Conservation (phyloP, 1,284 basidiomycete genomes). For the Pyrrhoderma noxium region DNA sequence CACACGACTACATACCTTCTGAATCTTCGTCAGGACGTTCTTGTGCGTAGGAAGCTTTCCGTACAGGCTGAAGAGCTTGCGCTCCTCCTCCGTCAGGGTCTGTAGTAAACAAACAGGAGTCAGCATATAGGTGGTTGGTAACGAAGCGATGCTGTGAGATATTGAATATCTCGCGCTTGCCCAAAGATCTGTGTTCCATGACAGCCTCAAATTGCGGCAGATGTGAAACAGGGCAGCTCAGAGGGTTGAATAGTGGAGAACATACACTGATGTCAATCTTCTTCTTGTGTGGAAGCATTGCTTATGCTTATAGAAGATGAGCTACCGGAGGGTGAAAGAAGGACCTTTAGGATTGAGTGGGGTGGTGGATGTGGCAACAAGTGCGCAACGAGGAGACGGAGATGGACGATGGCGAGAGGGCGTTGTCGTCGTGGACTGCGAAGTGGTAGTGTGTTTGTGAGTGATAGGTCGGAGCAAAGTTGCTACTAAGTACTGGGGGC, state of each 20-base stretch:
- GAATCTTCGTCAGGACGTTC: slow-evolving; percentile 89
- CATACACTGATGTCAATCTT: slow-evolving; percentile 87
- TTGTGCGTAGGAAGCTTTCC: slow-evolving; percentile 92
- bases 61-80: slow-evolving; percentile 91
- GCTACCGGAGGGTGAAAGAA: slow-evolving; percentile 25
- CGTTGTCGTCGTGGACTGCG: not conserved
- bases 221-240: not conserved
- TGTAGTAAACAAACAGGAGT: slow-evolving; percentile 30
- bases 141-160: not conserved
- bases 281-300: slow-evolving; percentile 80
- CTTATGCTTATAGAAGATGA: slow-evolving; percentile 21
- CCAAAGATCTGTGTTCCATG: too few relatives aligned
- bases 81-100: slow-evolving; percentile 86
- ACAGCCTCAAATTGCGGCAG: not conserved
- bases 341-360: slow-evolving; percentile 18
- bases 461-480: too few relatives aligned
- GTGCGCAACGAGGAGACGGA: not conserved
- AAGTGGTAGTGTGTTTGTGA: too few relatives aligned
- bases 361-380: slow-evolving; percentile 12
- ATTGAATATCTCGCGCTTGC: not conserved
- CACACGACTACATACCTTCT: slow-evolving; percentile 59
- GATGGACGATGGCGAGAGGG: slow-evolving; percentile 4
- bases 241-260: slow-evolving; percentile 20
- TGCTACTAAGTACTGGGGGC: too few relatives aligned
- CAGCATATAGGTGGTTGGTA: too few relatives aligned